A percentile compares a stretch with the other conserved stretches of the same genome.
phyloP scores from a whole-genome alignment of 1,139 yeast species.

The Blastobotrys serpentis region DNA sequence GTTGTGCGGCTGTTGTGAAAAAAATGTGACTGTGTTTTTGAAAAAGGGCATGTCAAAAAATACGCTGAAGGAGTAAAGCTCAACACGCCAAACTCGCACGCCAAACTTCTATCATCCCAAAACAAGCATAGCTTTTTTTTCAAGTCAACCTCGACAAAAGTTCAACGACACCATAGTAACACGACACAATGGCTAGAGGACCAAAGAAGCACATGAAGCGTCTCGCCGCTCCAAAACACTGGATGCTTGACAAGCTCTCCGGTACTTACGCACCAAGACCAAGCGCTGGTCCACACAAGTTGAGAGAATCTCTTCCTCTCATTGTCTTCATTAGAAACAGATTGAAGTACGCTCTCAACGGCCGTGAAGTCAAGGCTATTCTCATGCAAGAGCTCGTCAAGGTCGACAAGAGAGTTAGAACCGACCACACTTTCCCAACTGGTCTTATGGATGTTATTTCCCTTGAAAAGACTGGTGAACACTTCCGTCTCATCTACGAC shows the following conservation, averaged over 20 bases:
- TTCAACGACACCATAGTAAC: constrained; percentile 5
- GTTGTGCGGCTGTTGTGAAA: too few relatives aligned
- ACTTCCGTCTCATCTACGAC: constrained; percentile 98
- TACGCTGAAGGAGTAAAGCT: too few relatives aligned
- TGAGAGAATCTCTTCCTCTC: constrained; percentile 98
- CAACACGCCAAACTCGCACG: background rate
- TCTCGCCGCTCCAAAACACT: constrained; percentile 99
- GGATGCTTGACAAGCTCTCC: constrained; percentile 99
- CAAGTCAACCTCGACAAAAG: constrained; percentile 1
- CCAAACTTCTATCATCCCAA: background rate
- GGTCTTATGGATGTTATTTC: constrained; percentile 99
- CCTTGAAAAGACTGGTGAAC: constrained; percentile 96
- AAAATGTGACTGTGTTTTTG: too few relatives aligned
- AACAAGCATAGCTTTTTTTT: background rate
- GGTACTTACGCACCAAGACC: constrained; percentile 99
- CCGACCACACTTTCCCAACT: constrained; percentile 97
- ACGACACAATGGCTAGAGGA: constrained; percentile 84
- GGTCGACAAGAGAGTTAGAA: constrained; percentile 99
- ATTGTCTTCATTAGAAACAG: constrained; percentile 98
- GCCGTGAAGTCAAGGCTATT: constrained; percentile 99
- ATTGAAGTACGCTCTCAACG: constrained; percentile 98
- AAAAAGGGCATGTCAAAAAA: too few relatives aligned
- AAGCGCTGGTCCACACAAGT: constrained; percentile 99
- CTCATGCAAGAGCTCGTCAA: constrained; percentile 98
- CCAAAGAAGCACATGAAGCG: constrained; percentile 98